Percentiles rank a stretch among this genome's conserved stretches.
These are phyloP conservation scores for Jatropha podagrica DNA, from an alignment of 441 rosid genomes.

Conservation along the genomic window DNA sequence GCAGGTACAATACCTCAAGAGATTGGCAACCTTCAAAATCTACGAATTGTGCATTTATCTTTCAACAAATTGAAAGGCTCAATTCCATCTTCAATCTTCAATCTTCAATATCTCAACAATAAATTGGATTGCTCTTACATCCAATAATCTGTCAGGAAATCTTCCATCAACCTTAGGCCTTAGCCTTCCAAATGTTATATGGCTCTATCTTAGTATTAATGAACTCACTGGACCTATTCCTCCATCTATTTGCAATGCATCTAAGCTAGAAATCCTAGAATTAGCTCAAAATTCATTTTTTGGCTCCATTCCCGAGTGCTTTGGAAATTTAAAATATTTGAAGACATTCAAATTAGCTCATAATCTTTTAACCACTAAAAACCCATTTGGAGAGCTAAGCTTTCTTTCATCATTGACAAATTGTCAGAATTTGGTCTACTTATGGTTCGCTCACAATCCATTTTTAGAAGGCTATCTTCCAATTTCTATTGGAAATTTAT, in stretches of 20 bases:
- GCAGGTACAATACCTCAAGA: not conserved
- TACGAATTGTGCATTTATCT: not conserved
- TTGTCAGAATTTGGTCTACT: not conserved
- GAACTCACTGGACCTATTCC: constrained; percentile 21
- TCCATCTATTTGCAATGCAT: constrained; percentile 16
- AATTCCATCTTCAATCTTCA: constrained; percentile 5
- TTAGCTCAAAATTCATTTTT: constrained; percentile 11
- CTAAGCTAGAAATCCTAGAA: constrained; percentile 3
- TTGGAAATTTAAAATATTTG: constrained; percentile 20
- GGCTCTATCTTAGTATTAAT: not conserved
- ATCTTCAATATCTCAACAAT: constrained; percentile 19
- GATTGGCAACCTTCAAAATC: not conserved
- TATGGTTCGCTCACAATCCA: not conserved
- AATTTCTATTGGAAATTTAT: constrained; percentile 23
- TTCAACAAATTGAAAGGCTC: constrained; percentile 5
- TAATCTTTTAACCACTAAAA: constrained; percentile 15
- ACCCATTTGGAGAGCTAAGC: not conserved
- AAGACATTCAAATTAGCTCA: not conserved
- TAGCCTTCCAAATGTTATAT: constrained; percentile 1
- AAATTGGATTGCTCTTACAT: not conserved
- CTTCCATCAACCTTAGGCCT: constrained; percentile 19
- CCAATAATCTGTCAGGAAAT: not conserved
- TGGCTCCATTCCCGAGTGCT: constrained; percentile 13
- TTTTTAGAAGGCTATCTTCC: constrained; percentile 14
- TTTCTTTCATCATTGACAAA: constrained; percentile 19